Evolutionary conservation across 305 asterid species (phyloP).

Genomic region (Rubia tinctorum): DNA sequence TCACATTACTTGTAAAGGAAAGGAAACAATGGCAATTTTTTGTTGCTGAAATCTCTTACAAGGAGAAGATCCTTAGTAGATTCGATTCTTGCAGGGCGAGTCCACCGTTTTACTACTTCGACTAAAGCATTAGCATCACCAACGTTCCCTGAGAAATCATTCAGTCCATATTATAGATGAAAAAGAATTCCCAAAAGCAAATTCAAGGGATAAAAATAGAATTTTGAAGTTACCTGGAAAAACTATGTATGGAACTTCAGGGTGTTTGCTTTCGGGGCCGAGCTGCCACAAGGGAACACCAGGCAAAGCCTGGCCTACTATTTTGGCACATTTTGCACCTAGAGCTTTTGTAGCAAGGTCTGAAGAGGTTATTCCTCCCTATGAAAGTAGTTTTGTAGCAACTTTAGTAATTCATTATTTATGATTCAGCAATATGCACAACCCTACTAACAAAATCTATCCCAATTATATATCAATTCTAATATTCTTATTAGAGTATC

Average conservation of each 20-base stretch:
- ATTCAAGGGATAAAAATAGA: neutral
- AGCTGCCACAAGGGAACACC: constrained; percentile 98
- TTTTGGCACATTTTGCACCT: constrained; percentile 82
- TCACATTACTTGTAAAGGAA: constrained; percentile 38
- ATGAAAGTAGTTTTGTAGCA: constrained; percentile 21
- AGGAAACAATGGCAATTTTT: constrained; percentile 23
- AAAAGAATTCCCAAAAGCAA: constrained; percentile 12
- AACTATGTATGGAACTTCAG: constrained; percentile 86
- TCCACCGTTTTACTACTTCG: constrained; percentile 79
- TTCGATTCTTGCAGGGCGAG: constrained; percentile 57
- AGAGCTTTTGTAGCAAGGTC: constrained; percentile 91
- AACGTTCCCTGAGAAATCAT: constrained; percentile 73
- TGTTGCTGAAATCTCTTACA: constrained; percentile 46
- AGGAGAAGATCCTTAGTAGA: constrained; percentile 73
- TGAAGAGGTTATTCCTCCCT: constrained; percentile 99
- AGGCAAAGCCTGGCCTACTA: constrained; percentile 93
- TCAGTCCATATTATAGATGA: constrained; percentile 19
- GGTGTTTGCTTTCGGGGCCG: constrained; percentile 95
- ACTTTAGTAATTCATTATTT: neutral
- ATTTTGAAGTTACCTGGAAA: constrained; percentile 65
- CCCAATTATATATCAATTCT: neutral
- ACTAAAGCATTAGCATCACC: constrained; percentile 90
- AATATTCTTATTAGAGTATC: neutral
- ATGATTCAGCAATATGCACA: neutral
- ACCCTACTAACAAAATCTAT: neutral